These are phyloP conservation scores for Eutypella sp. DNA, from an alignment of 2,329 filamentous ascomycete species.

Conservation along the genomic window DNA sequence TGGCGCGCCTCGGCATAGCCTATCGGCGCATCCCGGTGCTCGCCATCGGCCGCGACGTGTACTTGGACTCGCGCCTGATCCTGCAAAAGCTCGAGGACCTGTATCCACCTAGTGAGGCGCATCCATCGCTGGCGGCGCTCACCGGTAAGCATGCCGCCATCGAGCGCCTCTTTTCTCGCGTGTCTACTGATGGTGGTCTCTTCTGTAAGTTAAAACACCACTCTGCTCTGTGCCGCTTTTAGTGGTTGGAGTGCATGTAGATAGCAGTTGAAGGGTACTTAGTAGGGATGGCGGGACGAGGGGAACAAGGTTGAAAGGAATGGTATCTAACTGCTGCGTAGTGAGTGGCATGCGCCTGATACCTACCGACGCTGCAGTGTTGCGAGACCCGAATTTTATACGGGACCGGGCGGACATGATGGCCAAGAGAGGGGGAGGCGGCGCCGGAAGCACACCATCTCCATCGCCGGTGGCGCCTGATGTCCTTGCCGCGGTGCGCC, in stretches of 20 bases:
- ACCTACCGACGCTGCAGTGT: slow-evolving; percentile 47
- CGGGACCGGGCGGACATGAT: slow-evolving; percentile 45
- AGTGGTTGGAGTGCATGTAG: too few species aligned
- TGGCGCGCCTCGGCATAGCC: slow-evolving; percentile 54
- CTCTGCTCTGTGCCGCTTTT: too few species aligned
- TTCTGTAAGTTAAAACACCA: slow-evolving; percentile 41
- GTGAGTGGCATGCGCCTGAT: slow-evolving; percentile 46
- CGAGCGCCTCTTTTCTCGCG: slow-evolving; percentile 50
- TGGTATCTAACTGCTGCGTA: background rate
- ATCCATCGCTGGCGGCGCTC: slow-evolving; percentile 31
- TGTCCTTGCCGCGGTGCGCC: slow-evolving; percentile 28
- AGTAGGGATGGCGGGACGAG: too few species aligned
- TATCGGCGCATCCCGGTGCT: slow-evolving; percentile 69
- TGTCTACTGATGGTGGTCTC: slow-evolving; percentile 53
- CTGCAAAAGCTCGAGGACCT: slow-evolving; percentile 56
- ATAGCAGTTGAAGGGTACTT: too few species aligned
- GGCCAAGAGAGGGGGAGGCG: background rate
- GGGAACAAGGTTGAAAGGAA: too few species aligned
- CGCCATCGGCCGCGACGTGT: slow-evolving; percentile 61
- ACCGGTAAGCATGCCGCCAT: slow-evolving; percentile 39
- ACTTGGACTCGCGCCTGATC: slow-evolving; percentile 66
- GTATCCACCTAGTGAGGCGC: slow-evolving; percentile 38
- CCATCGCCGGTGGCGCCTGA: slow-evolving; percentile 19
- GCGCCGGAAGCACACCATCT: background rate
- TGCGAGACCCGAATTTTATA: slow-evolving; percentile 54